phyloP scores from a whole-genome alignment of 1,284 basidiomycete species.

The Ganoderma leucocontextum region DNA sequence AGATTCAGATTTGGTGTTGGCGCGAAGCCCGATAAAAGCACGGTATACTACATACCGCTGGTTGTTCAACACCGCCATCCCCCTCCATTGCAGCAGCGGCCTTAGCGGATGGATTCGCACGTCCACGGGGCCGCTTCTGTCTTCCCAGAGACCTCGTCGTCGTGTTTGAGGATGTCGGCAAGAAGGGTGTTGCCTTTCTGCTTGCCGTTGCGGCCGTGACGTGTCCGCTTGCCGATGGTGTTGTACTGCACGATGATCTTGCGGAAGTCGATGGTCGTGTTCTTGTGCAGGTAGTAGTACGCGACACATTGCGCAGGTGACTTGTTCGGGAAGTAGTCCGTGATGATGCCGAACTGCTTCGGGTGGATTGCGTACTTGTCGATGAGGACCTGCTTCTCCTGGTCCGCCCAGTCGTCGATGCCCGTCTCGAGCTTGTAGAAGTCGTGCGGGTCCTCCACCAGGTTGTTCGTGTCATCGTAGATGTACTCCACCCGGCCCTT shows the following conservation, averaged over 20 bases:
- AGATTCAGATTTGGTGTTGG: neutral
- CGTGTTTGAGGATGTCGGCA: constrained; percentile 80
- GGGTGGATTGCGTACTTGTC: constrained; percentile 87
- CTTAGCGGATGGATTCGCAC: constrained; percentile 39
- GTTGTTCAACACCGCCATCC: constrained; percentile 48
- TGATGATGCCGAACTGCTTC: constrained; percentile 94
- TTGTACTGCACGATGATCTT: constrained; percentile 72
- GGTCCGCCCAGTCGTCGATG: constrained; percentile 87
- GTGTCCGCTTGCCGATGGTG: constrained; percentile 64
- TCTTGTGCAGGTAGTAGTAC: constrained; percentile 97
- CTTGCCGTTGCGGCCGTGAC: constrained; percentile 64
- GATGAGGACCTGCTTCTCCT: constrained; percentile 84
- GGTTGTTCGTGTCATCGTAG: constrained; percentile 88
- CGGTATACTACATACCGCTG: constrained; percentile 36
- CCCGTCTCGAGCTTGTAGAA: constrained; percentile 81
- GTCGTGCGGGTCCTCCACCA: constrained; percentile 79
- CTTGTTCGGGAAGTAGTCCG: constrained; percentile 86
- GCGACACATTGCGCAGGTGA: constrained; percentile 89
- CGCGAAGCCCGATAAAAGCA: neutral
- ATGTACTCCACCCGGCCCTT: constrained; percentile 66
- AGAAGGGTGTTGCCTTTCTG: constrained; percentile 81
- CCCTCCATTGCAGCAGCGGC: constrained; percentile 40
- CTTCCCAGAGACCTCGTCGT: constrained; percentile 64
- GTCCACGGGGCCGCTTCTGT: constrained; percentile 47
- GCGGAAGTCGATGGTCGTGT: constrained; percentile 86